Percentiles rank a stretch among this genome's conserved stretches.
phyloP scores from a whole-genome alignment of 306 rosid species.

The Aeschynomene evenia region DNA sequence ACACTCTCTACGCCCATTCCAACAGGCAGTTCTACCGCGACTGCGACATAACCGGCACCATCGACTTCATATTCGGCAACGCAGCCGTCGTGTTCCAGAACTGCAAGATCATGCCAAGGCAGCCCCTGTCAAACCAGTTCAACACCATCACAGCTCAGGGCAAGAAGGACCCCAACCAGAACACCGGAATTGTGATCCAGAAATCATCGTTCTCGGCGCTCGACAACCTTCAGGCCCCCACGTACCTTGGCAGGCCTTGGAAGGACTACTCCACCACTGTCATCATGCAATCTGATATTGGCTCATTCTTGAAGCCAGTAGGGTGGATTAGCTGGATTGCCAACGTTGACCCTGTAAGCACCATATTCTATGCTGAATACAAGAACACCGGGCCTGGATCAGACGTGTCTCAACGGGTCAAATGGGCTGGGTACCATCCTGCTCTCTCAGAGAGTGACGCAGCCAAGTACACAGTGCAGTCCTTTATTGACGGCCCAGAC shows the following conservation, averaged over 20 bases:
- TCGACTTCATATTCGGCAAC: constrained; percentile 91
- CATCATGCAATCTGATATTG: constrained; percentile 63
- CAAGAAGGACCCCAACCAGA: constrained; percentile 74
- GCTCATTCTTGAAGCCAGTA: constrained; percentile 52
- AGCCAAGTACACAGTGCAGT: constrained; percentile 45
- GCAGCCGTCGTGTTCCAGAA: constrained; percentile 71
- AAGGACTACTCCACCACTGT: constrained; percentile 77
- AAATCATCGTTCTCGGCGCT: constrained; percentile 46
- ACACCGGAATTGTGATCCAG: constrained; percentile 84
- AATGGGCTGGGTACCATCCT: constrained; percentile 72
- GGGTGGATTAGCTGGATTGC: constrained; percentile 78
- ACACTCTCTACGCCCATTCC: constrained; percentile 87
- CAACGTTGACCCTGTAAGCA: constrained; percentile 56
- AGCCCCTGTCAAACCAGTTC: constrained; percentile 77
- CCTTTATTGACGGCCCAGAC: constrained; percentile 67
- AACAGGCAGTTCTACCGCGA: constrained; percentile 91
- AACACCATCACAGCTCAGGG: constrained; percentile 97
- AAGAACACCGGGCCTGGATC: constrained; percentile 70
- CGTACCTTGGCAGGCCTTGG: constrained; percentile 96
- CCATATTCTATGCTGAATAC: constrained; percentile 75
- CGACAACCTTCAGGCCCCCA: constrained; percentile 46
- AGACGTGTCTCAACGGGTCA: constrained; percentile 48
- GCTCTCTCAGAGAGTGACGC: constrained; percentile 49
- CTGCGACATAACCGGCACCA: constrained; percentile 76
- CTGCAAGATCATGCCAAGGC: constrained; percentile 71